Evolutionary conservation across 1,139 yeast genomes (phyloP), one percentile per base, ranked within the genome.

Genomic region (Suhomyces chickasaworum): DNA sequence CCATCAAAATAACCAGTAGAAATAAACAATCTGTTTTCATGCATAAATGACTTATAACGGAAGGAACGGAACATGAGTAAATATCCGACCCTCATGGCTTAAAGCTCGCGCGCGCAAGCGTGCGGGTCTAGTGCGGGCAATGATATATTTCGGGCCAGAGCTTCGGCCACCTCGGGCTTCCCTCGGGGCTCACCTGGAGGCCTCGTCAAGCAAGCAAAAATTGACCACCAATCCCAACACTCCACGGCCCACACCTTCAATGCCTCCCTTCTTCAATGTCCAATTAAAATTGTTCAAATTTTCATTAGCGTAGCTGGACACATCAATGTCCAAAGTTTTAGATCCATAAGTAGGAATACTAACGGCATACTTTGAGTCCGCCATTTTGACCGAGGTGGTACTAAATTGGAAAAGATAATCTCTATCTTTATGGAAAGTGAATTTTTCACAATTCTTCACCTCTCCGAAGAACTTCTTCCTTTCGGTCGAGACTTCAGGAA

Each of bases 271-370:
- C 54, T 75, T 75, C 39, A 75, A 54, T 4, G 69, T 64, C 77
- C 77, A 75, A 50, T 75, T 74, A 58, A 75, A 72, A 51, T 73
- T 74, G 53, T 75, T 60, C 47, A 75, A 59, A 9, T 64, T 62
- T 5, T 73, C 77, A 47, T 74, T 73, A 34, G 77, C 77, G 49
- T 69, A 75, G 35, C 59, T 61, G 27, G 62, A 60, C 1, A 73
- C 77, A 47, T 72, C 64, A 22, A 75, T 66, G 51, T 75, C 79
- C 49, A 74, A 72, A 3, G 73, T 66, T 43, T 60, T 64, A 41
- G 56, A 60, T 8, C 71, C 70, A 48, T 59, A 68, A 1, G 77
- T 71, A 0, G 80, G 79, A 13, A 75, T 64, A 34, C 70, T 59
- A 0, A 75, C 74, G 2, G 71, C 66, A 50, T 75, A 75, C 44